Evolutionary conservation across 345 rosid genomes (phyloP).

Genomic region (Syzygium aqueum): DNA sequence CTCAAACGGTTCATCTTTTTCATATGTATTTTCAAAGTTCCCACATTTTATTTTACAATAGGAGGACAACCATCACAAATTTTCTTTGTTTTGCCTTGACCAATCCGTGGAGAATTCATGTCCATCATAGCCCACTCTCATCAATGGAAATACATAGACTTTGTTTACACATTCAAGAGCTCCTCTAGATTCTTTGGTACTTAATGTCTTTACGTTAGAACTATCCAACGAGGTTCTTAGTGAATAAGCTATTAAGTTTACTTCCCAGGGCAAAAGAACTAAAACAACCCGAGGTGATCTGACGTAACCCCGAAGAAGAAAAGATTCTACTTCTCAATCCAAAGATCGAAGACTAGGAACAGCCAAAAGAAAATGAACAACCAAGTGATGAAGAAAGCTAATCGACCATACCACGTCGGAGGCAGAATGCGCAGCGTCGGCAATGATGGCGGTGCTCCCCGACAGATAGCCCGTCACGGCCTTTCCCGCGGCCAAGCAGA

Average conservation of each 20-base stretch:
- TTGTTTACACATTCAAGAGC: not conserved
- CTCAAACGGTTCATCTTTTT: not conserved
- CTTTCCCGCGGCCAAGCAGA: constrained; percentile 50
- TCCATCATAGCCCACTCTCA: not conserved
- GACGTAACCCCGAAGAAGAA: not conserved
- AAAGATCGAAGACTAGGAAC: not conserved
- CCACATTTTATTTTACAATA: not conserved
- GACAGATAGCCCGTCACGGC: constrained; percentile 53
- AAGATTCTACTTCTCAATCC: not conserved
- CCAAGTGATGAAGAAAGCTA: not conserved
- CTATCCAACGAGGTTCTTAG: not conserved
- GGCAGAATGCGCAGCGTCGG: constrained; percentile 67
- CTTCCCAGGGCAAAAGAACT: not conserved
- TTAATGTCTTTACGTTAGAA: not conserved
- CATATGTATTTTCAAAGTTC: not conserved
- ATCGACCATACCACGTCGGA: constrained; percentile 44
- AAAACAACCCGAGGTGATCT: not conserved
- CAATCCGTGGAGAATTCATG: not conserved
- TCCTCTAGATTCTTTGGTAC: not conserved
- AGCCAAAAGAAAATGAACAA: not conserved
- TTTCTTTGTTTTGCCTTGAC: not conserved
- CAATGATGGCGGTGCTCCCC: constrained; percentile 60
- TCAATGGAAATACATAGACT: not conserved
- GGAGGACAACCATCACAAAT: not conserved
- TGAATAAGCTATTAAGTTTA: not conserved